These are phyloP conservation scores for Porodaedalea pini DNA, from an alignment of 1,284 basidiomycete genomes.

Conservation along the genomic window DNA sequence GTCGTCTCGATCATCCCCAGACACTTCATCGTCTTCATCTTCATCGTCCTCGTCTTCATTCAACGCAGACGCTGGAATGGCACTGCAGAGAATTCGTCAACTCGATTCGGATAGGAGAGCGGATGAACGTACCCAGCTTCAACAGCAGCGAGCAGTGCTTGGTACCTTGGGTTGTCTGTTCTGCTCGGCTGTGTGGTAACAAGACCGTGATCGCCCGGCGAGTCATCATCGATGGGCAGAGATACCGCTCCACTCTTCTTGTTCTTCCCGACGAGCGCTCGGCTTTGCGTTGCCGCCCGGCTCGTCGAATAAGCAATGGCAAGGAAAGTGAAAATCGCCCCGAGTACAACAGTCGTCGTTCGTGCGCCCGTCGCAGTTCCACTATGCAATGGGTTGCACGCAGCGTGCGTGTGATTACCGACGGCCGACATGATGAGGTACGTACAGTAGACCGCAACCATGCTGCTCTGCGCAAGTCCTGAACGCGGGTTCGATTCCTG, in stretches of 20 bases:
- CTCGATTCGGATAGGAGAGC: background rate
- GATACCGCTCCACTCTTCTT: constrained; percentile 56
- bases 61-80: constrained; percentile 90
- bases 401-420: constrained; percentile 82
- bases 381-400: constrained; percentile 85
- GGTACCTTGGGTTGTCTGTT: constrained; percentile 88
- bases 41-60: constrained; percentile 79
- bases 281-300: constrained; percentile 92
- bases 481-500: constrained; percentile 95
- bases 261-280: constrained; percentile 81
- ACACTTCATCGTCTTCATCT: constrained; percentile 65
- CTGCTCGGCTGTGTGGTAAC: constrained; percentile 84
- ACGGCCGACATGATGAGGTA: constrained; percentile 95
- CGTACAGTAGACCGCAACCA: constrained; percentile 97
- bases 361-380: constrained; percentile 64
- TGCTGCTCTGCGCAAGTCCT: constrained; percentile 91
- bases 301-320: constrained; percentile 98
- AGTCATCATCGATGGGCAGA: constrained; percentile 52
- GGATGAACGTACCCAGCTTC: constrained; percentile 73
- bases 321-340: constrained; percentile 94
- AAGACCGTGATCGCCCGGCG: constrained; percentile 51
- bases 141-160: constrained; percentile 92
- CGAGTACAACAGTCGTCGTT: constrained; percentile 86
- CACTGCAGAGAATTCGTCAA: constrained; percentile 40
- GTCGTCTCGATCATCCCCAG: constrained; percentile 83